These are phyloP conservation scores for Pythium apleroticum DNA, from an alignment of 352 stramenopile species.

Conservation along the genomic window DNA sequence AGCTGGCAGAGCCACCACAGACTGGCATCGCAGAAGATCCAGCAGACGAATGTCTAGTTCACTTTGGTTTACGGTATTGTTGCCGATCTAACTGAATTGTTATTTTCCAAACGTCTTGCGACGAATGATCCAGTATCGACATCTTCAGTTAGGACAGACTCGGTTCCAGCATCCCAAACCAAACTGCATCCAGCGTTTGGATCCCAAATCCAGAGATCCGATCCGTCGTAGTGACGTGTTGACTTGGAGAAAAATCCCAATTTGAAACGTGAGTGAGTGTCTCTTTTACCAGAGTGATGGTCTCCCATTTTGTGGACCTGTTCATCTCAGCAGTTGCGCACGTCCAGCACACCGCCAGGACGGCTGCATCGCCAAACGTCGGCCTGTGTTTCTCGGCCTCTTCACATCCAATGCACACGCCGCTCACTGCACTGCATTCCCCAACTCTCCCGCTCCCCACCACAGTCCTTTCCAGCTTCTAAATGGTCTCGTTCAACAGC, in stretches of 20 bases:
- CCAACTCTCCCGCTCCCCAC: slow-evolving; percentile 4
- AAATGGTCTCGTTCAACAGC: slow-evolving; percentile 18
- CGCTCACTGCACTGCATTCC: slow-evolving; percentile 9
- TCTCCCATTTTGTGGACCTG: neutral
- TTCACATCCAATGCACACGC: neutral
- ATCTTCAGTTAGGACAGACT: too few species aligned
- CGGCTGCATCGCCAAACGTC: too few species aligned
- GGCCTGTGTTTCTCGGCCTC: neutral
- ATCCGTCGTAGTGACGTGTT: neutral
- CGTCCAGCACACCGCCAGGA: neutral
- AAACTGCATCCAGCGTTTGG: neutral
- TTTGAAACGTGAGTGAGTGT: slow-evolving; percentile 18
- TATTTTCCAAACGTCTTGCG: too few species aligned
- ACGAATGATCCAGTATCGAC: too few species aligned
- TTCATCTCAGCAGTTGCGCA: neutral
- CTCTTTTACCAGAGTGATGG: slow-evolving; percentile 15
- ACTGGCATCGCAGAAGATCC: too few species aligned
- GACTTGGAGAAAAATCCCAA: neutral
- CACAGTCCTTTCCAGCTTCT: neutral
- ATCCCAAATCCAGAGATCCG: neutral
- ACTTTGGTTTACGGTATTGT: too few species aligned
- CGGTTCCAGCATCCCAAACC: neutral
- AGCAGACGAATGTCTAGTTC: too few species aligned
- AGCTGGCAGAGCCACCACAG: too few species aligned
- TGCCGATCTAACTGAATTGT: too few species aligned